A percentile compares a stretch with the other conserved stretches of the same genome.
phyloP scores from a whole-genome alignment of 805 yeast species.

The Blastobotrys americana region DNA sequence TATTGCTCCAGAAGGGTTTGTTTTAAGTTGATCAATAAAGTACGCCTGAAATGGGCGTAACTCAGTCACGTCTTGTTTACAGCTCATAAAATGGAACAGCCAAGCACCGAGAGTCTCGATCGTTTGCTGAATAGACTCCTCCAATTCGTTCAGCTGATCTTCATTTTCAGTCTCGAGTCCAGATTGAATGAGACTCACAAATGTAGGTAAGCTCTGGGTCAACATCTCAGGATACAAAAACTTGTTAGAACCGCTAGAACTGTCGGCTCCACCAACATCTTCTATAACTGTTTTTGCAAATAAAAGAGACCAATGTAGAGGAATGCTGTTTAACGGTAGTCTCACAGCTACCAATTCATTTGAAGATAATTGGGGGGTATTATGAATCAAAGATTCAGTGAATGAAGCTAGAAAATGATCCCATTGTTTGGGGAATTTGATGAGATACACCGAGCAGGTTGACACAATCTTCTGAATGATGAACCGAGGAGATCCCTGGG shows the following conservation, averaged over 20 bases:
- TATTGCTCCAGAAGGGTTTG: neutral
- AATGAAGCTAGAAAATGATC: conserved; percentile 26
- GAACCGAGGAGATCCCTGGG: conserved; percentile 25
- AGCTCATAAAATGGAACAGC: conserved; percentile 6
- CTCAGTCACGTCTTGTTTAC: neutral
- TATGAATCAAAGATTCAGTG: neutral
- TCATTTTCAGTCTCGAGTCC: neutral
- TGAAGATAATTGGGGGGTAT: neutral
- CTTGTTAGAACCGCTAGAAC: conserved; percentile 1
- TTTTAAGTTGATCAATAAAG: neutral
- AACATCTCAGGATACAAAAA: neutral
- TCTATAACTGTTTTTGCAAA: conserved; percentile 26
- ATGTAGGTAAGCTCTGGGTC: neutral
- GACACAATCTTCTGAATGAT: conserved; percentile 55
- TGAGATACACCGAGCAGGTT: conserved; percentile 44
- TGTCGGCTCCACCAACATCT: conserved; percentile 15
- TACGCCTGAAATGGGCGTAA: conserved; percentile 4
- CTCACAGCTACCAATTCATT: neutral
- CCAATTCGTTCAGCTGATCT: neutral
- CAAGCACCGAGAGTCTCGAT: conserved; percentile 6
- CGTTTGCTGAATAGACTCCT: neutral
- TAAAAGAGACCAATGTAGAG: conserved; percentile 11
- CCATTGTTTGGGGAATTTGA: conserved; percentile 36
- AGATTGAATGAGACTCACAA: neutral
- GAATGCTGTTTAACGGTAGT: neutral